Percentiles rank a stretch among this genome's conserved stretches.
Conservation (phyloP, 2,329 filamentous ascomycete species). For the Trichophyton simii region DNA sequence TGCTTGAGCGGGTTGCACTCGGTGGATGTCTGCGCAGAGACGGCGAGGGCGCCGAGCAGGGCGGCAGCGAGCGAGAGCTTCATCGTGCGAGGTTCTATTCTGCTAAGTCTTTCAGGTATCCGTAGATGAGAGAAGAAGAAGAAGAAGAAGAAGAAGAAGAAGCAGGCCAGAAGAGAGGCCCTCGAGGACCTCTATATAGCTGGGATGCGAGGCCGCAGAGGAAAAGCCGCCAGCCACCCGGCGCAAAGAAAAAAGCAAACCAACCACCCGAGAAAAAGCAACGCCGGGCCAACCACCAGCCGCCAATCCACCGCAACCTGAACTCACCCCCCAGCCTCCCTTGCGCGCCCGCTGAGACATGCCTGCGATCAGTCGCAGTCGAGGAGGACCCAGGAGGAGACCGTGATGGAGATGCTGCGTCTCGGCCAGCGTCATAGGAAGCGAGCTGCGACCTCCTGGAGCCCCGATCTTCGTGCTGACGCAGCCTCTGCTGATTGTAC, state of each 20-base stretch:
- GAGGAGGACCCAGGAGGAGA: neutral
- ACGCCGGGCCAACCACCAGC: neutral
- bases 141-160: neutral
- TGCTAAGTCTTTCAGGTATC: neutral
- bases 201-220: too few species aligned
- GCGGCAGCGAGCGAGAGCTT: slow-evolving; percentile 18
- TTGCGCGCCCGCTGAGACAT: neutral
- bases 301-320: neutral
- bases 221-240: too few species aligned
- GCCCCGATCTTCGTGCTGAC: neutral
- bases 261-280: neutral
- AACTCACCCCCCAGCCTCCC: neutral
- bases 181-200: too few species aligned
- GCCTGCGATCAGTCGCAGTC: neutral
- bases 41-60: slow-evolving; percentile 20
- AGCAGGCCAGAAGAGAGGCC: neutral
- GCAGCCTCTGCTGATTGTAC: neutral
- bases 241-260: neutral
- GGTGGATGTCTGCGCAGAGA: slow-evolving; percentile 33
- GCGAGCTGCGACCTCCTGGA: neutral
- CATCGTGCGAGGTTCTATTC: slow-evolving; percentile 18
- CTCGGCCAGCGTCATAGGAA: neutral
- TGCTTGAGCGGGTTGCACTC: slow-evolving; percentile 32
- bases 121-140: neutral
- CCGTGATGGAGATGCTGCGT: neutral